Conservation (phyloP, 306 rosid genomes). For the Cucurbita moschata region DNA sequence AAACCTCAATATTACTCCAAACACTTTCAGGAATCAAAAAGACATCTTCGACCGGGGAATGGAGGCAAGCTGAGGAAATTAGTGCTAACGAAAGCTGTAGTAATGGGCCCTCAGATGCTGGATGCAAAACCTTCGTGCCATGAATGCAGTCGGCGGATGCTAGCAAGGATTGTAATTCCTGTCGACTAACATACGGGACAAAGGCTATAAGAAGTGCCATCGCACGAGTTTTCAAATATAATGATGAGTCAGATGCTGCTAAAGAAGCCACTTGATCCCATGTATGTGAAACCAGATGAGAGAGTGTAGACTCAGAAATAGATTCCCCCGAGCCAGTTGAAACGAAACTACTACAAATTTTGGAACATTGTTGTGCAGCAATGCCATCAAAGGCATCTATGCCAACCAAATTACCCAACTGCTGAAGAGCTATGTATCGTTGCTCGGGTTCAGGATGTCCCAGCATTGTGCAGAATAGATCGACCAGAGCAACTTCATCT, state of each 20-base stretch:
- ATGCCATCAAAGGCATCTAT: conserved; percentile 32
- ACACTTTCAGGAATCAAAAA: conserved; percentile 63
- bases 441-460: conserved; percentile 93
- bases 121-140: conserved; percentile 36
- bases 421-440: conserved; percentile 55
- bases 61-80: conserved; percentile 65
- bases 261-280: conserved; percentile 73
- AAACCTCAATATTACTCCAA: conserved; percentile 57
- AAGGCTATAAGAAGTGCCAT: conserved; percentile 63
- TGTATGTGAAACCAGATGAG: conserved; percentile 67
- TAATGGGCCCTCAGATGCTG: conserved; percentile 49
- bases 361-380: conserved; percentile 22
- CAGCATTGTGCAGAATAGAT: conserved; percentile 54
- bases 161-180: conserved; percentile 62
- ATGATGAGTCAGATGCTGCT: conserved; percentile 55
- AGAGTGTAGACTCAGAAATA: conserved; percentile 31
- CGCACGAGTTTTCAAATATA: conserved; percentile 47
- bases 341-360: conserved; percentile 19
- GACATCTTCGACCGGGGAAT: conserved; percentile 64
- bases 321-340: conserved; percentile 24
- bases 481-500: conserved; percentile 47
- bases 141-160: conserved; percentile 53
- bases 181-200: conserved; percentile 63
- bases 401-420: conserved; percentile 60
- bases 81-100: conserved; percentile 70